Evolutionary conservation across 2,329 filamentous ascomycete species (phyloP), one percentile per base, ranked within the genome.

Genomic region (Alternaria angustiovoidea): DNA sequence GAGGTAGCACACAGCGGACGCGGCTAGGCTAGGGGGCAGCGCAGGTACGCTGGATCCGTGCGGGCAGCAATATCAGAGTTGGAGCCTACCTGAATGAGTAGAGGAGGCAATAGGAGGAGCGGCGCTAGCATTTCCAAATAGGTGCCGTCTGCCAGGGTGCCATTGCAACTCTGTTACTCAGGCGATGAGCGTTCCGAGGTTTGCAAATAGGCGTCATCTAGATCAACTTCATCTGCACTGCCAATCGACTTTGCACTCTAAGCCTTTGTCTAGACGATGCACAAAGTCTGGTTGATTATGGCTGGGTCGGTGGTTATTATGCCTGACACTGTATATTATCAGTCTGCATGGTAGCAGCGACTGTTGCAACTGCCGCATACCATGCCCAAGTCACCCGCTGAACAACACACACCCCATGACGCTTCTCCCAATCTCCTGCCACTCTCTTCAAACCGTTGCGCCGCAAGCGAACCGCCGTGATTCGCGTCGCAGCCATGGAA

Each of bases 31-130:
- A 42, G 48, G 20, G 42, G 43, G 46, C 46, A 61, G 68, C 67
- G 72, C 72, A 73, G 67, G 70, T 72, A 72, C 71, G 67, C 67
- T 61, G 64, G 60, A 52, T 34, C 52, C 41, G 64, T 65, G 62
- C 63, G 61, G 42, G 43, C 56, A 61, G 62, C 61, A 54, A 51
- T 16, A 52, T 36, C 46, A 49, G 46, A 24, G 20, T 24, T n/a
- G 24, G 42, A 28, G 7, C 11, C 42, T 24, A 4, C 11, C 39
- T 26, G 22, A 18, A 44, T 5, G 30, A 49, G 46, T 24, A 49
- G 32, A 16, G 39, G 28, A 48, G 30, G 46, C 46, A 48, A 34
- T 48, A 48, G 34, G 18, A 48, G 49, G 30, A 48, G 54, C 54
- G 54, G 62, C 65, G 54, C 65, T 65, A 67, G 63, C 59, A 60